Base-by-base conservation (phyloP, 495 filamentous ascomycete species). In the Hypoxylon intermedium region DNA sequence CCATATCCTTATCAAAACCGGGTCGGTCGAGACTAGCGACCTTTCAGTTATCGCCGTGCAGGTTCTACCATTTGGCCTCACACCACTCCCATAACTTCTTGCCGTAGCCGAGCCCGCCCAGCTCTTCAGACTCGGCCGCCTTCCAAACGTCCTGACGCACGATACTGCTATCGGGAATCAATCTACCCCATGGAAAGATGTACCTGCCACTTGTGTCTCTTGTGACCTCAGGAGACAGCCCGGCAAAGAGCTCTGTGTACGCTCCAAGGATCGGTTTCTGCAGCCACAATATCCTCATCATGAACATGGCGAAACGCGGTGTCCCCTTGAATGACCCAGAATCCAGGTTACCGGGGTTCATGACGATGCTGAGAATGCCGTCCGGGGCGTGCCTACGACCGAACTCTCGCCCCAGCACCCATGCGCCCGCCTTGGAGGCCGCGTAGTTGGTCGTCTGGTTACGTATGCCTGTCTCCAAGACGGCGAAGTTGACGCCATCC, bases 221-320 rank as follows among this genome's bases (percentile, higher is more conserved):
- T 12, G 64, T 74, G 19, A 79, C 40, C 18, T 78, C 66, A 1
- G 74, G 74, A 1, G 73, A 72, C 5, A 79, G 45, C 3, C 71
- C 76, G n/a, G 77, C 74, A 56, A 72, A 79, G 6, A 79, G 60
- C 60, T 76, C 72, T 9, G 74, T 79, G 37, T 79, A 81, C 9
- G 78, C 79, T 2, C 77, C 78, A 53, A 68, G 71, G 15, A 70
- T 63, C 0, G 74, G 61, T 2, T 53, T 41, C 47, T 79, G 66
- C 38, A 76, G 58, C 41, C 69, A 24, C 6, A 68, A 24, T 50
- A 49, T 31, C 53, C 58, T 38, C 20, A 65, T 48, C 41, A 69
- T 49, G 21, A 67, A 31, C 50, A 53, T 44, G 26, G 24, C 16
- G 12, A 48, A 43, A 15, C 28, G 24, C 18, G 42, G 16, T 36